These are phyloP conservation scores for Xylariaceae sp. DNA, from an alignment of 2,329 filamentous ascomycete genomes.

Conservation along the genomic window DNA sequence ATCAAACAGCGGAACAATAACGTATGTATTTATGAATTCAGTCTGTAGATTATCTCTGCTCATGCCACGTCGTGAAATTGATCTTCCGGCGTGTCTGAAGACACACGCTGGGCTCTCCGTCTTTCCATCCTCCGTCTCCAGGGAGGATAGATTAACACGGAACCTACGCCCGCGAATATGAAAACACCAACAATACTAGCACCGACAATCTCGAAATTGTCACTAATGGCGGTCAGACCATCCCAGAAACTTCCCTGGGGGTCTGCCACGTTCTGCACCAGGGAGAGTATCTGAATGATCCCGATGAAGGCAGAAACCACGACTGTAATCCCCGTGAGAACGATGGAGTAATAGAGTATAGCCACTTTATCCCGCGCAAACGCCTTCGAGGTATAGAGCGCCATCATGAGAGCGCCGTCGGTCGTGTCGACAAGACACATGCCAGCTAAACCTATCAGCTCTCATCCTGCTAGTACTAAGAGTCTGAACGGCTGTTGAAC, in stretches of 20 bases:
- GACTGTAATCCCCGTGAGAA: conserved; percentile 79
- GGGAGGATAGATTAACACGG: conserved; percentile 71
- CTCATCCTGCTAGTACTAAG: too few relatives aligned
- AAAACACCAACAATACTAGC: conserved; percentile 85
- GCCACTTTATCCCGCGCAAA: conserved; percentile 80
- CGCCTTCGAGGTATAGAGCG: conserved; percentile 76
- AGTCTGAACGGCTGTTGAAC: conserved; percentile 12
- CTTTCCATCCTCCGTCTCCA: conserved; percentile 60
- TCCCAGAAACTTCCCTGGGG: conserved; percentile 84
- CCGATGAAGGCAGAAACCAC: conserved; percentile 83
- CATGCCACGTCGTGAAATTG: conserved; percentile 1
- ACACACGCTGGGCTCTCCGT: conserved; percentile 15
- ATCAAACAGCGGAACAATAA: too few relatives aligned
- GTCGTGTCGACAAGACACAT: conserved; percentile 95
- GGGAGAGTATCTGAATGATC: conserved; percentile 73
- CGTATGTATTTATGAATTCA: too few relatives aligned
- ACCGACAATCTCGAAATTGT: conserved; percentile 82
- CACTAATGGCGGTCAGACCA: conserved; percentile 69
- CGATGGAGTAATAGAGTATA: conserved; percentile 89
- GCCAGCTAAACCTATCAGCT: conserved; percentile 51
- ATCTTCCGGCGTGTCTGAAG: conserved; percentile 6
- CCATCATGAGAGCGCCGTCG: conserved; percentile 93
- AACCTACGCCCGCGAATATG: conserved; percentile 68
- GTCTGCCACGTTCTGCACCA: conserved; percentile 72
- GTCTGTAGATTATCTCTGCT: too few relatives aligned